Conservation (phyloP, 2,329 filamentous ascomycete species). For the Pyrenochaeta sp. region DNA sequence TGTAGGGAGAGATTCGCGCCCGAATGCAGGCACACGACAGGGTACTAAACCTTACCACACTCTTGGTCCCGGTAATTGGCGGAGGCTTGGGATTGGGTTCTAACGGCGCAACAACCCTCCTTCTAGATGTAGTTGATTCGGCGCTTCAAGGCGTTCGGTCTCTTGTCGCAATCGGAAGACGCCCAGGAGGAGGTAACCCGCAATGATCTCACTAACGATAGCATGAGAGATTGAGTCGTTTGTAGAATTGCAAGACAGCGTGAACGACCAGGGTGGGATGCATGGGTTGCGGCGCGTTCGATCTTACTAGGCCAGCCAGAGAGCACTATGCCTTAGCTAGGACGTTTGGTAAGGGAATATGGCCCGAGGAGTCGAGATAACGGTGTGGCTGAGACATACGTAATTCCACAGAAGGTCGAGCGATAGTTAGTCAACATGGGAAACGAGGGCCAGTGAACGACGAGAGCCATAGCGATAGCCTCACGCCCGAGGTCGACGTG, state of each 20-base stretch:
- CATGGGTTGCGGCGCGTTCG: background rate
- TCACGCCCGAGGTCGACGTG: too few relatives aligned
- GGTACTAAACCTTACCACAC: slow-evolving; percentile 13
- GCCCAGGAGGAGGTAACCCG: background rate
- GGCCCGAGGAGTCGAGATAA: slow-evolving; percentile 20
- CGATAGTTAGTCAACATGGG: slow-evolving; percentile 1
- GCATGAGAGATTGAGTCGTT: background rate
- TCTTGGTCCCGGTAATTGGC: slow-evolving; percentile 16
- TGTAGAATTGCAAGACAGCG: background rate
- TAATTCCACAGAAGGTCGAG: slow-evolving; percentile 18
- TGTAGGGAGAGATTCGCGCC: too few relatives aligned
- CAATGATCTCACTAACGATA: background rate
- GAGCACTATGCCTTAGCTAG: slow-evolving; percentile 5
- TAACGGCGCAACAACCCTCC: slow-evolving; percentile 4
- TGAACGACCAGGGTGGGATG: slow-evolving; percentile 2
- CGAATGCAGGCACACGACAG: slow-evolving; percentile 19
- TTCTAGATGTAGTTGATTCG: background rate
- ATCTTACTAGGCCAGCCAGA: background rate
- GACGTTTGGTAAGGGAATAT: slow-evolving; percentile 9
- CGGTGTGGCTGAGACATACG: slow-evolving; percentile 25
- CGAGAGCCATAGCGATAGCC: background rate
- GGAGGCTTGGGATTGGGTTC: background rate
- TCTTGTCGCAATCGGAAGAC: background rate
- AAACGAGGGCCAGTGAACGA: background rate
- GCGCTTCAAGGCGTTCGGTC: background rate